These are phyloP conservation scores for Mallotus nudiflorus DNA, from an alignment of 345 rosid species.

Conservation along the genomic window DNA sequence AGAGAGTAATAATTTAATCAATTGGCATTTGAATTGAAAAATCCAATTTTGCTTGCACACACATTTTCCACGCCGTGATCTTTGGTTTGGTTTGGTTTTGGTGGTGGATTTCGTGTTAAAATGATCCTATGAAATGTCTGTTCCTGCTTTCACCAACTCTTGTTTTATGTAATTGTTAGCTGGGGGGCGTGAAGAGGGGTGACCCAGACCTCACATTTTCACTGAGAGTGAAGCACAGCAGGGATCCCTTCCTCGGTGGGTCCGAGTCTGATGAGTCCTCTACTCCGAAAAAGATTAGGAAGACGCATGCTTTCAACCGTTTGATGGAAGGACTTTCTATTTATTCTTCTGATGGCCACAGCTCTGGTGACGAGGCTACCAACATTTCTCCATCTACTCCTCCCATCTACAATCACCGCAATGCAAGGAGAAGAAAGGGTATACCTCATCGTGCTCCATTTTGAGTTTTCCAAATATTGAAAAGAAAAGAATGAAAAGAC, in stretches of 20 bases:
- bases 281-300: conserved; percentile 69
- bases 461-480: neutral
- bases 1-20: neutral
- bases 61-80: neutral
- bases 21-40: neutral
- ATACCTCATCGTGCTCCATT: conserved; percentile 82
- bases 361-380: conserved; percentile 67
- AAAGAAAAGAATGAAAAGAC: neutral
- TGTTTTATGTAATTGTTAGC: conserved; percentile 34
- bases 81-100: neutral
- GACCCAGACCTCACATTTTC: conserved; percentile 61
- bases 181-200: conserved; percentile 73
- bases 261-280: conserved; percentile 75
- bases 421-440: conserved; percentile 78
- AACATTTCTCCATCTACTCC: conserved; percentile 61
- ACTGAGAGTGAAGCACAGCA: conserved; percentile 44
- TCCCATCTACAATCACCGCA: conserved; percentile 57
- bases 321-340: conserved; percentile 57
- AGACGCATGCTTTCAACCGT: conserved; percentile 56
- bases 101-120: conserved; percentile 1
- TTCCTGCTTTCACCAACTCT: conserved; percentile 4
- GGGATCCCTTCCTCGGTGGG: conserved; percentile 43
- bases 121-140: conserved; percentile 8
- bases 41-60: neutral
- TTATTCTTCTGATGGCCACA: conserved; percentile 38